phyloP scores from a whole-genome alignment of 2,329 filamentous ascomycete genomes.

The Aspergillus sp. region DNA sequence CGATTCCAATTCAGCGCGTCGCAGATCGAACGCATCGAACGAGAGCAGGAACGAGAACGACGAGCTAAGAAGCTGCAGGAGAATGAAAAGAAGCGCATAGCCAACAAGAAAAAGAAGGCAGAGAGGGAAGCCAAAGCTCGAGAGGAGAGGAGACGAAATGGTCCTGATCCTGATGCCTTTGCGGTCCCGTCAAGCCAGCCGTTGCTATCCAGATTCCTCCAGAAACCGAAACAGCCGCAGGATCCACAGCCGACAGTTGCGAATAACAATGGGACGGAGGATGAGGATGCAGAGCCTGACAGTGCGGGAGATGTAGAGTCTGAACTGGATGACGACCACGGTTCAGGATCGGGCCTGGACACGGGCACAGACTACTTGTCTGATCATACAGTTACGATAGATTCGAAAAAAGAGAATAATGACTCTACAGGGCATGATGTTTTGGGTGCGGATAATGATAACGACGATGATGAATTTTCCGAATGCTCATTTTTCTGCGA shows the following conservation, averaged over 20 bases:
- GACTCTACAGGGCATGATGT: not conserved
- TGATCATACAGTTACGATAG: not conserved
- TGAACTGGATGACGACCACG: constrained; percentile 12
- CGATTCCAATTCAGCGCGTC: constrained; percentile 29
- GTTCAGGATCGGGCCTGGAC: constrained; percentile 4
- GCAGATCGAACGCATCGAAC: constrained; percentile 34
- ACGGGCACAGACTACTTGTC: constrained; percentile 1
- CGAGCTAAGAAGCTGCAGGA: constrained; percentile 36
- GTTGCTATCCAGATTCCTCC: constrained; percentile 27
- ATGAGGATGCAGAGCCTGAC: constrained; percentile 6
- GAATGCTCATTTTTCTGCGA: constrained; percentile 30
- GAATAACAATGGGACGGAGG: constrained; percentile 1
- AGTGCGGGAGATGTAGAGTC: constrained; percentile 11
- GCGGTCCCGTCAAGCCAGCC: constrained; percentile 31
- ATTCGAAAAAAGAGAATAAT: not conserved
- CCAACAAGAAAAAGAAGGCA: constrained; percentile 30
- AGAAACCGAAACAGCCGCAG: constrained; percentile 7
- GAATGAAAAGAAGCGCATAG: constrained; percentile 27
- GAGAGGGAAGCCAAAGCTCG: constrained; percentile 30
- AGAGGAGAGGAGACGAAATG: constrained; percentile 27
- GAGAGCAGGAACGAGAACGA: constrained; percentile 37
- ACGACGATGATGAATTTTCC: constrained; percentile 27
- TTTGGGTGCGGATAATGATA: not conserved
- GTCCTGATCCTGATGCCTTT: constrained; percentile 26
- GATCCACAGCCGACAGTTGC: constrained; percentile 1